Evolutionary conservation across 192 early-diverging fungal genomes (phyloP).

Genomic region (Rhizophagus clarus): DNA sequence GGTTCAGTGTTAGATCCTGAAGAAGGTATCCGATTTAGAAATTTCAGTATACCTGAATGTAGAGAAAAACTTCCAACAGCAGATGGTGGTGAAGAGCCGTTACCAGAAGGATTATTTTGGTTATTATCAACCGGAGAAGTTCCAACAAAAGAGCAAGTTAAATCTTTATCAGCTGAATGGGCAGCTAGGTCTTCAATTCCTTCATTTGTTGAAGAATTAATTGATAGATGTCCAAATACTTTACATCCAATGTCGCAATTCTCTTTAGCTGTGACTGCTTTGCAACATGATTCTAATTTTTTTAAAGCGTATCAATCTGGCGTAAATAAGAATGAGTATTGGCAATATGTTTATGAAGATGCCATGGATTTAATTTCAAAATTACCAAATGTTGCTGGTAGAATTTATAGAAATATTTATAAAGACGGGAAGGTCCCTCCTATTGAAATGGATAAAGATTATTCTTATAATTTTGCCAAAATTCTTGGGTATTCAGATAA

Average conservation of each 20-base stretch:
- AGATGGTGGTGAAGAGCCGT: conserved; percentile 85
- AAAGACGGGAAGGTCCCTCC: conserved; percentile 91
- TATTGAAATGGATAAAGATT: conserved; percentile 90
- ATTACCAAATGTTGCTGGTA: conserved; percentile 92
- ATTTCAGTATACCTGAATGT: conserved; percentile 94
- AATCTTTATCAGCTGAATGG: conserved; percentile 91
- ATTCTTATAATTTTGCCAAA: conserved; percentile 93
- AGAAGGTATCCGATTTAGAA: conserved; percentile 99
- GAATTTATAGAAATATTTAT: conserved; percentile 99
- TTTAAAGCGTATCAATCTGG: conserved; percentile 95
- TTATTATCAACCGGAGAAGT: conserved; percentile 96
- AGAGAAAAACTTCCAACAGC: conserved; percentile 89
- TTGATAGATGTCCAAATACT: conserved; percentile 97
- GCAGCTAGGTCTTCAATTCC: conserved; percentile 93
- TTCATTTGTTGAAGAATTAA: conserved; percentile 92
- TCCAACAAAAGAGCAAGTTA: conserved; percentile 91
- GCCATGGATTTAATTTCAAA: conserved; percentile 98
- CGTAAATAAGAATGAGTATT: conserved; percentile 94
- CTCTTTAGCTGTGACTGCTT: conserved; percentile 92
- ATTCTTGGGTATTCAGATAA: conserved; percentile 87
- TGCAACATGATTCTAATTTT: conserved; percentile 96
- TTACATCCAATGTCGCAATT: conserved; percentile 99
- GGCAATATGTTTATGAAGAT: conserved; percentile 96
- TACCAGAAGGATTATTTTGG: conserved; percentile 99
- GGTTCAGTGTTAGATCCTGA: conserved; percentile 96